Evolutionary conservation across 2,329 filamentous ascomycete genomes (phyloP), one percentile per base, ranked within the genome.

Genomic region (Colletotrichum cordylinicola): DNA sequence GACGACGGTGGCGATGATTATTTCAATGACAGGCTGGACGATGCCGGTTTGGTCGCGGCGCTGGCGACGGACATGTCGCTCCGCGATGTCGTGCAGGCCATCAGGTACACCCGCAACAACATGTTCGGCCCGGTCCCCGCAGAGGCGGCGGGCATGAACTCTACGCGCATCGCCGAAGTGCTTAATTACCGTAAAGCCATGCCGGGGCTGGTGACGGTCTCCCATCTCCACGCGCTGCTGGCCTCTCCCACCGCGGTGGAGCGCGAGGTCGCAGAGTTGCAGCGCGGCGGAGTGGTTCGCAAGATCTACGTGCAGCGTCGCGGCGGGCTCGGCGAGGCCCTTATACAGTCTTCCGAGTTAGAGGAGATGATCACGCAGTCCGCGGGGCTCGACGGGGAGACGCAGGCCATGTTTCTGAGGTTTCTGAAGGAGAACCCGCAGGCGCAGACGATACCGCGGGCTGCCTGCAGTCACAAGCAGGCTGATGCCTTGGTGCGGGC

Each of bases 111-210:
- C 66, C 90, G 89, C 48, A 83, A 81, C 24, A 87, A 85, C 79
- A 94, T 94, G 90, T 95, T 95, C 85, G 89, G 88, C 52, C 85
- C 89, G 2, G 85, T 95, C 13, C 93, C 93, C 4, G 86, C 88
- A 24, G 85, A 84, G 60, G 85, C 85, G 10, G 86, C 89, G 0
- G 93, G 93, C 27, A 91, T 95, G 88, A 90, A 88, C 78, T 93
- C 91, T 7, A 90, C 89, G 24, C 87, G 92, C 13, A 91, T 92
- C 16, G 87, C 93, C 4, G 90, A 93, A 79, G 85, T 94, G 18
- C 86, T 95, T 68, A 91, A 92, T 77, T 92, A 90, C 80, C 88
- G 93, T 21, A 84, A 83, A 37, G 84, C 84, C 16, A 82, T 94
- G 52, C 93, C 94, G 12, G 91, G 91, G 0, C 86, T 95, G 27